These are phyloP conservation scores for Glycine soja DNA, from an alignment of 306 rosid species.

Conservation along the genomic window DNA sequence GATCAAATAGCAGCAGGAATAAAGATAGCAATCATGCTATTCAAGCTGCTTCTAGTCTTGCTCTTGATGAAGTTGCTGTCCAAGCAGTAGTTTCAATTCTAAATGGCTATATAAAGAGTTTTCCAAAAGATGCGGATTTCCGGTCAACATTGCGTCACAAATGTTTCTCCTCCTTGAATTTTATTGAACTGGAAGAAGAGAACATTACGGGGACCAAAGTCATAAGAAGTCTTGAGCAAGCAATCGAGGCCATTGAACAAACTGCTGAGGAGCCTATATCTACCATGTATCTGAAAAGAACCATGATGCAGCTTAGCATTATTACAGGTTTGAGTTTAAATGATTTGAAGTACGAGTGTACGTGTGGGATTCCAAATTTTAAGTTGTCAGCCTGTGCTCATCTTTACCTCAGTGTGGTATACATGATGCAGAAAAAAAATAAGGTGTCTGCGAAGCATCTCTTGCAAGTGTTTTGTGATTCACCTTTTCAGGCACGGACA, in stretches of 20 bases:
- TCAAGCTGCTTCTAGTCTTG: constrained; percentile 38
- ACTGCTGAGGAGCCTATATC: constrained; percentile 58
- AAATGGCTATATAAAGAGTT: constrained; percentile 65
- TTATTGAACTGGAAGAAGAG: constrained; percentile 55
- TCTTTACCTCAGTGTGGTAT: constrained; percentile 83
- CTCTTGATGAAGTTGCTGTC: constrained; percentile 58
- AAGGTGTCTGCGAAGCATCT: constrained; percentile 79
- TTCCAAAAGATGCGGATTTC: constrained; percentile 69
- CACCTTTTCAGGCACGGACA: constrained; percentile 74
- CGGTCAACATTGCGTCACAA: constrained; percentile 55
- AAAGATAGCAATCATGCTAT: background rate
- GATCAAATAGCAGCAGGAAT: constrained; percentile 16
- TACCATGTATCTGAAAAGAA: constrained; percentile 60
- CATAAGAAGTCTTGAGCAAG: constrained; percentile 71
- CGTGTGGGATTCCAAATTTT: constrained; percentile 67
- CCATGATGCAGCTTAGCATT: constrained; percentile 68
- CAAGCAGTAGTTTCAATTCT: constrained; percentile 80
- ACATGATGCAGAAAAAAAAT: constrained; percentile 66
- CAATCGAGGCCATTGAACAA: constrained; percentile 72
- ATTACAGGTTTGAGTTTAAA: constrained; percentile 72
- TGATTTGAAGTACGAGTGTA: constrained; percentile 60
- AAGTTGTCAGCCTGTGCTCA: constrained; percentile 88
- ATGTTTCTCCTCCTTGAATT: constrained; percentile 62
- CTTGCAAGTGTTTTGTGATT: constrained; percentile 79
- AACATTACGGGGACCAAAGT: constrained; percentile 57